Base-by-base conservation (phyloP, 129 eudicot genomes). In the Escallonia rubra region DNA sequence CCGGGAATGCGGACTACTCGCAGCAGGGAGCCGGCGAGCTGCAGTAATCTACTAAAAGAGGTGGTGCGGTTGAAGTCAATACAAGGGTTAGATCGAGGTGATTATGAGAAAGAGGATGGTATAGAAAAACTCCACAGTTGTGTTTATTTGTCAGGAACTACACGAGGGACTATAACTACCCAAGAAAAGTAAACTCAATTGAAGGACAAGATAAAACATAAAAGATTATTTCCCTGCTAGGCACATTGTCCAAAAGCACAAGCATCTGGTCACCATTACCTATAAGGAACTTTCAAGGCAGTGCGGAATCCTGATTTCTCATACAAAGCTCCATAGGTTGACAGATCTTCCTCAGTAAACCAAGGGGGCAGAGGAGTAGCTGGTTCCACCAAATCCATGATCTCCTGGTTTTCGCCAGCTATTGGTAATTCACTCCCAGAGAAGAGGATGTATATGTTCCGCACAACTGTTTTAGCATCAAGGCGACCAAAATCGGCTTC, bases 401-500 rank as follows among this genome's bases (percentile, higher is more conserved):
- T 84, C 72, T 84, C 90, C 43, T 80, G 74, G 50, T 72, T 70
- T 50, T 78, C 81, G 6, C 12, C 4, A 7, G 90, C 86, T 38
- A 80, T 71, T 1, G 82, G 90, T 1, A 80, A 47, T 75, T 84
- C 86, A 64, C 90, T 74, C 46, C 16, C 53, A 3, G 86, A 80
- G 23, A 80, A 80, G 49, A 84, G 47, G 41, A 77, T 80, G 74
- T 84, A 77, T 8, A 80, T 64, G 50, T 78, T 84, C 41, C 73
- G 67, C 49, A 80, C 80, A 10, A 67, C 85, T 5, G 83, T 80
- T 57, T 77, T 84, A 38, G 77, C 83, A 70, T 80, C 82, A 61
- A 80, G 41, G 9, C 86, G 72, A 3, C 83, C 74, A 16, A 84
- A 84, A 64, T 84, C 86, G 23, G 83, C 83, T 70, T 84, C 90